Evolutionary conservation across 352 stramenopile genomes (phyloP).

Genomic region (Globisporangium cystogenes): DNA sequence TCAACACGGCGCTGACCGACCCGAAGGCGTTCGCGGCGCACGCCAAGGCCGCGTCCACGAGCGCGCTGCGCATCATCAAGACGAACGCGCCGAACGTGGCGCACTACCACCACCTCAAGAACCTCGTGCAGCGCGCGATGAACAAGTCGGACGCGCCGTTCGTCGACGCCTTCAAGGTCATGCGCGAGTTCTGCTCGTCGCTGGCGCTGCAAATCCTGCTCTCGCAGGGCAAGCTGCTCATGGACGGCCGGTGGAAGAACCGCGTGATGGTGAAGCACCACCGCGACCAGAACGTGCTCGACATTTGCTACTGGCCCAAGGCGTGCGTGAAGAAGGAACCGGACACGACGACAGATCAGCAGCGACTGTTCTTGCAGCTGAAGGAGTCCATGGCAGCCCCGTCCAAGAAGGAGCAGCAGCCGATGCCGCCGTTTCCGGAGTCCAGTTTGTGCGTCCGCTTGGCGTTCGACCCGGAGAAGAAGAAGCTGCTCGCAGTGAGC

Average conservation of each 20-base stretch:
- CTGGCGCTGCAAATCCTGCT: slow-evolving; percentile 72
- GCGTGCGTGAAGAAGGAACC: slow-evolving; percentile 56
- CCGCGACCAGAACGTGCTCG: slow-evolving; percentile 68
- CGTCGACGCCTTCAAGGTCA: slow-evolving; percentile 72
- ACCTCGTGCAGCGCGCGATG: slow-evolving; percentile 81
- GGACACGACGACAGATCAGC: slow-evolving; percentile 47
- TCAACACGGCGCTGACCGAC: slow-evolving; percentile 74
- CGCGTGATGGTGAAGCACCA: slow-evolving; percentile 76
- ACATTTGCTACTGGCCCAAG: slow-evolving; percentile 81
- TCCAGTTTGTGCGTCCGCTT: slow-evolving; percentile 69
- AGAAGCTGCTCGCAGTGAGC: slow-evolving; percentile 53
- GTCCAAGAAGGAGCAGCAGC: slow-evolving; percentile 13
- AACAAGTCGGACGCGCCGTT: slow-evolving; percentile 80
- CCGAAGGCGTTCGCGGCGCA: slow-evolving; percentile 47
- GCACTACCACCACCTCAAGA: slow-evolving; percentile 82
- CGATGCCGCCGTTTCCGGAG: slow-evolving; percentile 43
- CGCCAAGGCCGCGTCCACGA: slow-evolving; percentile 51
- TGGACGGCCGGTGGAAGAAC: slow-evolving; percentile 79
- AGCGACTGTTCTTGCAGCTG: slow-evolving; percentile 53
- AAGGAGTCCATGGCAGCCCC: slow-evolving; percentile 28
- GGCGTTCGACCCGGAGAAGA: slow-evolving; percentile 50
- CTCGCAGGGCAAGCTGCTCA: slow-evolving; percentile 67
- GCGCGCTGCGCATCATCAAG: slow-evolving; percentile 69
- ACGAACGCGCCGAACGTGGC: slow-evolving; percentile 58
- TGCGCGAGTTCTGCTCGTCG: slow-evolving; percentile 81